These are phyloP conservation scores for Eremothecium gossypii DNA, from an alignment of 1,139 yeast species.

Conservation along the genomic window DNA sequence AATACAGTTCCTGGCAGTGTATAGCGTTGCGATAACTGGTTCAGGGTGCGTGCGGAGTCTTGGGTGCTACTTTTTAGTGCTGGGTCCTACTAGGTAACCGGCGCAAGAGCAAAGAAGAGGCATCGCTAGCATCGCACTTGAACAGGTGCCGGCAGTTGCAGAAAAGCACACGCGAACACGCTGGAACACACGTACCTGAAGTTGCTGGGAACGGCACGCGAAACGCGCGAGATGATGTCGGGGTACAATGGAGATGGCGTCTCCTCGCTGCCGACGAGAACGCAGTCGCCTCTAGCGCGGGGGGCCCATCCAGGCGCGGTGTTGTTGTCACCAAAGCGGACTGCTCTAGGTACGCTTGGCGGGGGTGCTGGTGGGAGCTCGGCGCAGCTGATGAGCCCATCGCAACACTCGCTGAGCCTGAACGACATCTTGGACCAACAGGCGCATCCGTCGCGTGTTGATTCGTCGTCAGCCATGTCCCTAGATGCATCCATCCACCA, in stretches of 20 bases:
- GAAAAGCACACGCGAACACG: no score
- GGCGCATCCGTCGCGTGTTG: constrained; percentile 11
- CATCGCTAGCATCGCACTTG: no score
- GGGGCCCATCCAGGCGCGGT: constrained; percentile 33
- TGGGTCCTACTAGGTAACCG: no score
- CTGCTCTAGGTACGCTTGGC: constrained; percentile 12
- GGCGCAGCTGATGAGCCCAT: constrained; percentile 10
- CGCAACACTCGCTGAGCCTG: constrained; percentile 17
- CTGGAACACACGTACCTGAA: no score
- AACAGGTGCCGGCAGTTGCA: no score
- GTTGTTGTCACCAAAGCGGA: constrained; percentile 28
- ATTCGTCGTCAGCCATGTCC: constrained; percentile 4
- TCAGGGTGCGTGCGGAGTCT: no score
- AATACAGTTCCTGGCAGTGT: no score
- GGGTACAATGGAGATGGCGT: constrained; percentile 6
- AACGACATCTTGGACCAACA: constrained; percentile 21
- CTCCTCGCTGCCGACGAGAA: constrained; percentile 10
- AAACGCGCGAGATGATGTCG: constrained; percentile 5
- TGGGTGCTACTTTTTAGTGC: no score
- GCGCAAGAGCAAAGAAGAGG: no score
- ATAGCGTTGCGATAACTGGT: no score
- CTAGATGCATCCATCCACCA: constrained; percentile 8
- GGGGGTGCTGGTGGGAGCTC: constrained; percentile 6
- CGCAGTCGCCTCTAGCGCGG: constrained; percentile 16
- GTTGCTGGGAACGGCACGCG: no score